Percentiles rank a stretch among this genome's conserved stretches.
Evolutionary conservation across 2,329 filamentous ascomycete species (phyloP).

Genomic region (Penicillium digitatum): DNA sequence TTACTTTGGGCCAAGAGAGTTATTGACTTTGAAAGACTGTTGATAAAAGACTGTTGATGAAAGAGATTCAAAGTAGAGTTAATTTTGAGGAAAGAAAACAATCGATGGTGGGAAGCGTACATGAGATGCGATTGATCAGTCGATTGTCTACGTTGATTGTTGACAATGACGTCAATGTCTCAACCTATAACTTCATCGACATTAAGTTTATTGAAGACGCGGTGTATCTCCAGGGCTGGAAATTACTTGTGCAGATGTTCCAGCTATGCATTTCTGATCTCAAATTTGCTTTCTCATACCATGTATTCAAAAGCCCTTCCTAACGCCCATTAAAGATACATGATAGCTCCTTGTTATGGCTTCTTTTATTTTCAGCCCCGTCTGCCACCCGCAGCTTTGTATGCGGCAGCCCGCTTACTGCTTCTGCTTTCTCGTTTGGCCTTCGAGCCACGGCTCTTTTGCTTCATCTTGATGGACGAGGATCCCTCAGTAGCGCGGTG

Average conservation of each 20-base stretch:
- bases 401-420: conserved; percentile 43
- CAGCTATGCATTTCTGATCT: neutral
- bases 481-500: conserved; percentile 39
- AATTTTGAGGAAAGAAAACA: neutral
- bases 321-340: conserved; percentile 23
- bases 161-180: conserved; percentile 2
- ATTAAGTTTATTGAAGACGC: neutral
- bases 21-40: neutral
- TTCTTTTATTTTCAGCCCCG: conserved; percentile 18
- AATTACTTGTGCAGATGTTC: neutral
- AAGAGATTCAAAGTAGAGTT: neutral
- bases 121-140: neutral
- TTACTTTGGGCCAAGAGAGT: neutral
- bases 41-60: too few species aligned
- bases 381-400: conserved; percentile 38
- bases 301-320: conserved; percentile 20
- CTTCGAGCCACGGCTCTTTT: conserved; percentile 40
- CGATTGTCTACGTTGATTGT: neutral
- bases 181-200: neutral
- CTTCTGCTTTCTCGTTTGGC: conserved; percentile 43
- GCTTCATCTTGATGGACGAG: conserved; percentile 34
- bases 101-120: neutral
- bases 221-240: neutral
- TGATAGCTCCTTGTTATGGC: conserved; percentile 4
- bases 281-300: neutral